Percentiles rank a stretch among this genome's conserved stretches.
Evolutionary conservation across 768 basidiomycete genomes (phyloP).

Genomic region (Boletales sp.): DNA sequence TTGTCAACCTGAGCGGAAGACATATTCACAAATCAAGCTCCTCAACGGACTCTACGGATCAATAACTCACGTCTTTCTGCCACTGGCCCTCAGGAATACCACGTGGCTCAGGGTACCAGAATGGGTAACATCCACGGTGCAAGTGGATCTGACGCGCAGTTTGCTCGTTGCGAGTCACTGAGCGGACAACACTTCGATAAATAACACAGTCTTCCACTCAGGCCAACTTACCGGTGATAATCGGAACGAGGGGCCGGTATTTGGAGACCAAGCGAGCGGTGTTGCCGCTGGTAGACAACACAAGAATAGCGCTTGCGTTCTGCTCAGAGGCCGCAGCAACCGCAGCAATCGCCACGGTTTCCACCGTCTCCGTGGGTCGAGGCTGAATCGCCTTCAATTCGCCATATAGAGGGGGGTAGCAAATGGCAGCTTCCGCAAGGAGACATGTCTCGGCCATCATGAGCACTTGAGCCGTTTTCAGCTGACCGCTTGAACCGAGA

Average conservation of each 20-base stretch:
- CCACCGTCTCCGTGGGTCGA: slow-evolving; percentile 89
- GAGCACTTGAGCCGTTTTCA: slow-evolving; percentile 53
- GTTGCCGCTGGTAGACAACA: slow-evolving; percentile 95
- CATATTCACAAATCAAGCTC: slow-evolving; percentile 7
- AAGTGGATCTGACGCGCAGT: slow-evolving; percentile 96
- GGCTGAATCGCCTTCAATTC: slow-evolving; percentile 76
- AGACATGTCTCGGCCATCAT: slow-evolving; percentile 99
- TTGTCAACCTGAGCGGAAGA: slow-evolving; percentile 65
- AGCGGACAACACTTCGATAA: slow-evolving; percentile 3
- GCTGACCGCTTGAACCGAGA: background rate
- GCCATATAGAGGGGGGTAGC: slow-evolving; percentile 92
- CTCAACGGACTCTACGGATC: background rate
- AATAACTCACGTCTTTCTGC: slow-evolving; percentile 85
- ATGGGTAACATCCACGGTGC: slow-evolving; percentile 94
- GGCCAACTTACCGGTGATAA: slow-evolving; percentile 75
- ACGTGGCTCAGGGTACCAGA: slow-evolving; percentile 95
- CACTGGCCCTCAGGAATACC: slow-evolving; percentile 86
- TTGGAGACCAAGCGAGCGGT: slow-evolving; percentile 95
- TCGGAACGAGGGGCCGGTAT: slow-evolving; percentile 90
- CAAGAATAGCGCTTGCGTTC: slow-evolving; percentile 90
- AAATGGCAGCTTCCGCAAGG: slow-evolving; percentile 93
- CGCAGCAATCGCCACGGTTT: slow-evolving; percentile 95
- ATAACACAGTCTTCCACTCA: background rate
- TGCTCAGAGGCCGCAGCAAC: slow-evolving; percentile 96
- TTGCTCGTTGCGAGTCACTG: slow-evolving; percentile 94